Evolutionary conservation across 768 basidiomycete species (phyloP).

Genomic region (Tulasnella sp.): DNA sequence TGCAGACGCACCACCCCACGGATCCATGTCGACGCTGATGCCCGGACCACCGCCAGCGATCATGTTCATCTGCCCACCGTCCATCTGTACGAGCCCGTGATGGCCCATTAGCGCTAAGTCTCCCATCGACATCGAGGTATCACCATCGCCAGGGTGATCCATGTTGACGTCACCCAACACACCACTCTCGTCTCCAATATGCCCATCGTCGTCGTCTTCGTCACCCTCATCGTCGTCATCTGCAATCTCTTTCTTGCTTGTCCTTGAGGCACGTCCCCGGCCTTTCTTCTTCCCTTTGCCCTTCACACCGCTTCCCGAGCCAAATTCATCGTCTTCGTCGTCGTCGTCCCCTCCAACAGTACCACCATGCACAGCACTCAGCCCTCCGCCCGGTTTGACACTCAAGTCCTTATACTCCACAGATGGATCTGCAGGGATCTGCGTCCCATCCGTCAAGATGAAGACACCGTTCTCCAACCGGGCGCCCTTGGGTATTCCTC

Average conservation of each 20-base stretch:
- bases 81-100: too few species aligned
- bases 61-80: too few species aligned
- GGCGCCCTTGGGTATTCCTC: constrained; percentile 13
- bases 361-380: not conserved
- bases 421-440: constrained; percentile 13
- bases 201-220: constrained; percentile 12
- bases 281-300: constrained; percentile 1
- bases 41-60: not conserved
- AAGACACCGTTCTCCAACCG: constrained; percentile 8
- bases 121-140: too few species aligned
- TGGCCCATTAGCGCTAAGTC: too few species aligned
- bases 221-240: constrained; percentile 12
- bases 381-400: not conserved
- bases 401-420: constrained; percentile 9
- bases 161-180: constrained; percentile 8
- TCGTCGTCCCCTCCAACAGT: not conserved
- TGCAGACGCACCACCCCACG: constrained; percentile 1
- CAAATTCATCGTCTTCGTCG: constrained; percentile 3
- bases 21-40: constrained; percentile 12
- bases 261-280: not conserved
- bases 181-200: not conserved
- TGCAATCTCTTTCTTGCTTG: not conserved
- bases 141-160: not conserved
- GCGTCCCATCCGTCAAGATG: constrained; percentile 13
- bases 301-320: not conserved